phyloP scores from a whole-genome alignment of 495 filamentous ascomycete species.

The Pyrenula aspistea region DNA sequence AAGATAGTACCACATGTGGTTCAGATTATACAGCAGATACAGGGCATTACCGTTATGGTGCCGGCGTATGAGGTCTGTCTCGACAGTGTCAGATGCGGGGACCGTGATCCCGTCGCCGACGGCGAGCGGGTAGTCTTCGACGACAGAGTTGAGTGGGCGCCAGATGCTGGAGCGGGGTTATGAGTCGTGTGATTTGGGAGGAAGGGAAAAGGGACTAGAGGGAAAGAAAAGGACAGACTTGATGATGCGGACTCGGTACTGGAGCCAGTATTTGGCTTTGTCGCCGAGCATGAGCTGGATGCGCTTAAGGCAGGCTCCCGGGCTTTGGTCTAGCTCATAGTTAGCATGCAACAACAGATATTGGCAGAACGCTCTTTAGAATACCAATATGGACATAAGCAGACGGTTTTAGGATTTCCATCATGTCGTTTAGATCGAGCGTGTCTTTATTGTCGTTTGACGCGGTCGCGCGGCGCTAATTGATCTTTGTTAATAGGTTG shows the following conservation, averaged over 20 bases:
- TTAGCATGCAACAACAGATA: not conserved
- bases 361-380: not conserved
- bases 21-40: slow-evolving; percentile 3
- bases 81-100: slow-evolving; percentile 6
- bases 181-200: not conserved
- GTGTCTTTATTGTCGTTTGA: not conserved
- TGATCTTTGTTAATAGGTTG: not conserved
- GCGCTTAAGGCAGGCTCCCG: slow-evolving; percentile 32
- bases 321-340: slow-evolving; percentile 34
- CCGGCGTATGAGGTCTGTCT: slow-evolving; percentile 9
- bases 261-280: slow-evolving; percentile 39
- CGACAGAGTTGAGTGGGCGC: slow-evolving; percentile 6
- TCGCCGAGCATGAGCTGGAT: slow-evolving; percentile 40
- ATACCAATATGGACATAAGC: slow-evolving; percentile 6
- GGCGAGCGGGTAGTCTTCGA: slow-evolving; percentile 13
- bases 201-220: not conserved
- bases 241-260: slow-evolving; percentile 49
- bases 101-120: slow-evolving; percentile 13
- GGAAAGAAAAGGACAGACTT: slow-evolving; percentile 15
- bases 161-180: slow-evolving; percentile 8
- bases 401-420: slow-evolving; percentile 1
- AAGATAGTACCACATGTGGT: slow-evolving; percentile 11
- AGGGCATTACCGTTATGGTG: slow-evolving; percentile 3
- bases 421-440: slow-evolving; percentile 4
- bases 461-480: slow-evolving; percentile 2